Conservation (phyloP, 805 yeast species). For the Cyberlindnera maritima region DNA sequence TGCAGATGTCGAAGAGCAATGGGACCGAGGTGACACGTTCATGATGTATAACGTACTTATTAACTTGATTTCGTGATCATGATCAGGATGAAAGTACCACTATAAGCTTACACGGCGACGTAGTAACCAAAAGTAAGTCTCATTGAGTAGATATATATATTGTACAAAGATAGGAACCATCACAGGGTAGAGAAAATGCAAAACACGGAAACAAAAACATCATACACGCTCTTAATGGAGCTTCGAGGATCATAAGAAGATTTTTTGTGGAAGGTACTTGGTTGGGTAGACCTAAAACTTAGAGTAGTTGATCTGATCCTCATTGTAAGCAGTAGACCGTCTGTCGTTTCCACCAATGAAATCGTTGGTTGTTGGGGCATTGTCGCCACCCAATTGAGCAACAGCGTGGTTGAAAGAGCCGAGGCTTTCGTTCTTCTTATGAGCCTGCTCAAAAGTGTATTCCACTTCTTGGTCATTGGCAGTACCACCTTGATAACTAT, state of each 20-base stretch:
- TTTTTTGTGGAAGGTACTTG: too few species aligned
- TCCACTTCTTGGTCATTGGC: neutral
- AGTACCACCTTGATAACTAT: conserved; percentile 5
- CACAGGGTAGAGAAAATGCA: too few species aligned
- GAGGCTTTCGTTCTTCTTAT: conserved; percentile 18
- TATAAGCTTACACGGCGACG: too few species aligned
- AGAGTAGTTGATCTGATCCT: conserved; percentile 8
- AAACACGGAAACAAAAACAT: too few species aligned
- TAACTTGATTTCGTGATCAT: too few species aligned
- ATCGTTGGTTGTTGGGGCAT: conserved; percentile 19
- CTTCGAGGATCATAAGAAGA: too few species aligned
- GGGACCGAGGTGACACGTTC: neutral
- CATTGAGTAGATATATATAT: too few species aligned
- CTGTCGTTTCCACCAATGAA: conserved; percentile 17
- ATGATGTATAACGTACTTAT: too few species aligned
- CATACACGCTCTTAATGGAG: too few species aligned
- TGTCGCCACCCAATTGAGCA: conserved; percentile 9
- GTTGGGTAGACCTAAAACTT: conserved; percentile 16
- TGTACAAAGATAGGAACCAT: too few species aligned
- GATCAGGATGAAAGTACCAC: too few species aligned
- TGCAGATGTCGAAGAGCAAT: neutral
- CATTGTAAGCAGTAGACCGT: neutral
- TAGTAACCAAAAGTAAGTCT: too few species aligned
- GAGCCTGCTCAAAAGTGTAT: conserved; percentile 13
- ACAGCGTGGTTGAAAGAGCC: conserved; percentile 20